Base-by-base conservation (phyloP, 1,139 yeast species). In the Kluyveromyces sp. region DNA sequence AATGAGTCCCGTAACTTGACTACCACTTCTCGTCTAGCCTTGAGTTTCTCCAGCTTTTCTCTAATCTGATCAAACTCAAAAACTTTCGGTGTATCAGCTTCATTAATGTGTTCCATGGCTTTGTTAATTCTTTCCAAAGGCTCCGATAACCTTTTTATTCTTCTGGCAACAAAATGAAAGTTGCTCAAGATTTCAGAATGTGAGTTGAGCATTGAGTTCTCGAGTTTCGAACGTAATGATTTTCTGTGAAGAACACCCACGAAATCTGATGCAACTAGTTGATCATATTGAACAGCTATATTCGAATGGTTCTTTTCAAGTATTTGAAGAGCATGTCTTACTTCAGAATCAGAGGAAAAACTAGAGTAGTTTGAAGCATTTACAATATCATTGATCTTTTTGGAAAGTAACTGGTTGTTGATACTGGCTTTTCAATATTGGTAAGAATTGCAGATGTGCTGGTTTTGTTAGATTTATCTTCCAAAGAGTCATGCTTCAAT, bases 161-260 rank as follows among this genome's bases (percentile, higher is more conserved):
- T 59, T 48, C 63, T 69, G 10, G 80, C 74, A 7, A 79, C 69
- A 2, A 84, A 81, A 47, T 72, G 75, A 55, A 81, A 86, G 47
- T 79, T 85, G 54, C 77, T 79, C 46, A 89, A 68, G 0, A 79
- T 71, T 15, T 65, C 58, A 3, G 78, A 68, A 55, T 86, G 87
- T 46, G 78, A 78, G 52, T 75, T 78, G 48, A 88, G 69, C 39
- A 87, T 69, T 48, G 85, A 89, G n/a, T 72, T 72, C 57, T 88
- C 96, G 15, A 88, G 71, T 45, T 77, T 78, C 40, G 88, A 79
- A 46, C 88, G 72, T 48, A 88, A 68, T 42, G 78, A 74, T 54
- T 84, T 74, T 64, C 79, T 66, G 3, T 79, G 66, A 35, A 79
- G 68, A 2, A 79, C 72, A 0, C 88, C 87, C n/a, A 71, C 56